Base-by-base conservation (phyloP, 495 filamentous ascomycete species). In the Aspergillus sclerotiicarbonarius region DNA sequence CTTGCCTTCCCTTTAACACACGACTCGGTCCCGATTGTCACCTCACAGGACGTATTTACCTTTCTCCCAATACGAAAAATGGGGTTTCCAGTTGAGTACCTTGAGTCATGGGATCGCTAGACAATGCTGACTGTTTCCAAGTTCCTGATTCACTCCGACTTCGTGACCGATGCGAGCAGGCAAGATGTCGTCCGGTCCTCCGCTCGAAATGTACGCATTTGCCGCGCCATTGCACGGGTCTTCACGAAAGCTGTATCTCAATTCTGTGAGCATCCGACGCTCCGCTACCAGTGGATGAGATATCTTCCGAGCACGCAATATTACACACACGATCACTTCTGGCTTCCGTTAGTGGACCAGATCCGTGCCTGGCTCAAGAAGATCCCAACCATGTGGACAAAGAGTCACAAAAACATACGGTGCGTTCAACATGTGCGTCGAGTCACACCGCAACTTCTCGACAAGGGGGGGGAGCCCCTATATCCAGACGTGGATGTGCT, bases 111-210 rank as follows among this genome's bases (percentile, higher is more conserved):
- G n/a, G n/a, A n/a, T n/a, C n/a, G n/a, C n/a, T n/a, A n/a, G n/a
- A n/a, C n/a, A n/a, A n/a, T n/a, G n/a, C n/a, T n/a, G n/a, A n/a
- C n/a, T n/a, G n/a, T n/a, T n/a, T n/a, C n/a, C n/a, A n/a, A 80
- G 72, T 82, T 82, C 45, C 53, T 78, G 6, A 78, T 82, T 45
- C 76, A 82, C 16, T 61, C 69, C 25, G 77, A 80, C 58, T 80
- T 80, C 54, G 72, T 73, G 37, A 80, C 76, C 0, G 51, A 70
- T 8, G 76, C 76, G 0, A 78, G 62, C 61, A 62, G 77, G 9
- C 61, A 80, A 49, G 74, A 76, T 60, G 68, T 80, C 20, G 51
- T 71, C 6, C 33, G 39, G 10, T 59, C 61, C 20, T 57, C 61
- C 9, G 29, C 41, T 15, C 37, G 64, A n/a, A 73, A 71, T 55